These are phyloP conservation scores for Venturia pyrina DNA, from an alignment of 2,329 filamentous ascomycete genomes.

Conservation along the genomic window DNA sequence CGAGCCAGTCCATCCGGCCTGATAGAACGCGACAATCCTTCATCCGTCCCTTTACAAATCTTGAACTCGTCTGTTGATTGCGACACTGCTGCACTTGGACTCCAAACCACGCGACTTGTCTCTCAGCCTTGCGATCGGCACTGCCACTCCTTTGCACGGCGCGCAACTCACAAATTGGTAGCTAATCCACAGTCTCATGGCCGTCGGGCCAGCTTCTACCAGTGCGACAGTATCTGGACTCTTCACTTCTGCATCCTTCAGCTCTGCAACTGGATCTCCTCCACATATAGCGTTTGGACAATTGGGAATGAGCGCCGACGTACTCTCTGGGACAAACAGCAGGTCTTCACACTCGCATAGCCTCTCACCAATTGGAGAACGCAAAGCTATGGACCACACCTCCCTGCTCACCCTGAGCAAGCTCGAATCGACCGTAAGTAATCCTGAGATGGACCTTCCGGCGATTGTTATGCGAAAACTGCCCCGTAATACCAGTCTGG, in stretches of 20 bases:
- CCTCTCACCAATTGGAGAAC: constrained; percentile 32
- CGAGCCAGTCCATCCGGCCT: background rate
- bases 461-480: constrained; percentile 50
- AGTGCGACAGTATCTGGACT: constrained; percentile 1
- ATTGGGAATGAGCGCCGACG: constrained; percentile 11
- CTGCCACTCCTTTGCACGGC: background rate
- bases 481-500: constrained; percentile 46
- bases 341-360: constrained; percentile 25
- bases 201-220: constrained; percentile 1
- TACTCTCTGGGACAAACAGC: constrained; percentile 8
- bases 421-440: constrained; percentile 19
- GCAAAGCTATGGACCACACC: constrained; percentile 26
- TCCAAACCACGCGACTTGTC: background rate
- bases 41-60: background rate
- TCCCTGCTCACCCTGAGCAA: constrained; percentile 28
- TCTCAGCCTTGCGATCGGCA: background rate
- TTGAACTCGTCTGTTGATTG: background rate
- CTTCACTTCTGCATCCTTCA: background rate
- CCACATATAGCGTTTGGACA: background rate
- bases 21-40: background rate
- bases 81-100: background rate
- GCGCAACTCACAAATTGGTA: background rate
- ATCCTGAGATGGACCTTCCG: constrained; percentile 17
- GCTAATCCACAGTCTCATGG: background rate
- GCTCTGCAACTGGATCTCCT: background rate